Conservation (phyloP, 1,139 yeast genomes). For the Suhomyces choctaworum region DNA sequence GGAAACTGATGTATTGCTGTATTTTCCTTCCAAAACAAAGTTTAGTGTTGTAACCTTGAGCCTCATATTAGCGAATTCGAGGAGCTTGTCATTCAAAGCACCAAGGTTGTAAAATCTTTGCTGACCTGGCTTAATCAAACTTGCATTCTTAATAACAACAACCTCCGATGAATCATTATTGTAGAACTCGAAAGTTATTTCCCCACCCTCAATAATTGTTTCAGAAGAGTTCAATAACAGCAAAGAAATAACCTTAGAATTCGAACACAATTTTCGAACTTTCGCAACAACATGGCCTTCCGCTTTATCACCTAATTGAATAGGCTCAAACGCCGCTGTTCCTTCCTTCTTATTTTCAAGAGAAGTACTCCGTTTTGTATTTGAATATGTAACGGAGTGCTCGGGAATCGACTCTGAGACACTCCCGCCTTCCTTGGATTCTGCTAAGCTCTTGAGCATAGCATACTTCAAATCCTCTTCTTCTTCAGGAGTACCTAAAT, state of each 20-base stretch:
- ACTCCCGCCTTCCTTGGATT: too few relatives aligned
- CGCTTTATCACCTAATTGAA: too few relatives aligned
- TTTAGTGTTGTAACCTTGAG: conserved; percentile 25
- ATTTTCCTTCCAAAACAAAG: conserved; percentile 29
- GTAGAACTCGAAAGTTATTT: conserved; percentile 26
- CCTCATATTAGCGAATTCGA: conserved; percentile 18
- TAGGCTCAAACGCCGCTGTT: too few relatives aligned
- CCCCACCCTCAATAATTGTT: conserved; percentile 30
- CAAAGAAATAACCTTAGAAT: conserved; percentile 28
- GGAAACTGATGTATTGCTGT: conserved; percentile 13
- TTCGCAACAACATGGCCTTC: too few relatives aligned
- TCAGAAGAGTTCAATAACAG: conserved; percentile 30
- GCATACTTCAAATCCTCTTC: conserved; percentile 9
- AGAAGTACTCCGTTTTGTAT: too few relatives aligned
- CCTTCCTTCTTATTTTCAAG: too few relatives aligned
- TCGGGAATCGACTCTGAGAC: too few relatives aligned
- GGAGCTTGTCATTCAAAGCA: conserved; percentile 17
- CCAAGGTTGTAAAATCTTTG: conserved; percentile 33
- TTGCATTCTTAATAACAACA: conserved; percentile 30
- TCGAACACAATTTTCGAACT: too few relatives aligned
- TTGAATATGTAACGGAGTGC: too few relatives aligned
- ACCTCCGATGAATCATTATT: conserved; percentile 17
- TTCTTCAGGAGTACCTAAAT: conserved; percentile 1
- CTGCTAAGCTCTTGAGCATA: conserved; percentile 12
- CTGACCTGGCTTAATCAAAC: conserved; percentile 29